phyloP scores from a whole-genome alignment of 768 basidiomycete genomes.

The Russula sp. region DNA sequence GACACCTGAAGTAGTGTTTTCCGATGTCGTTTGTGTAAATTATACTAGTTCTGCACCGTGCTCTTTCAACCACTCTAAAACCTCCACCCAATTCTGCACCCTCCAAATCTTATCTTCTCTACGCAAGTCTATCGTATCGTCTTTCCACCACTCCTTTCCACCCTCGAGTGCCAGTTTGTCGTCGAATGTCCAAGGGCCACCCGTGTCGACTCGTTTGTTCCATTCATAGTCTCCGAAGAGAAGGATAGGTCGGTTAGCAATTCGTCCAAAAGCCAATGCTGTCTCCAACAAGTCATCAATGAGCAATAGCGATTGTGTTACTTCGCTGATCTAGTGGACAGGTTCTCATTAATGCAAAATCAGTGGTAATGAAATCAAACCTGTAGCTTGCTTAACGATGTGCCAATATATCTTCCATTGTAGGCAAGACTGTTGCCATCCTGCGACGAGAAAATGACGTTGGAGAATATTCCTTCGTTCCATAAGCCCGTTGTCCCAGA shows the following conservation, averaged over 20 bases:
- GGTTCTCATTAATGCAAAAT: neutral
- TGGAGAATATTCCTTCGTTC: slow-evolving; percentile 13
- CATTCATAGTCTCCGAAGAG: slow-evolving; percentile 28
- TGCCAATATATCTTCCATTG: slow-evolving; percentile 20
- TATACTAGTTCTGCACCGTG: neutral
- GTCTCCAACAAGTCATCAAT: slow-evolving; percentile 27
- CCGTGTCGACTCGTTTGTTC: slow-evolving; percentile 25
- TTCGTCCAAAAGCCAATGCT: slow-evolving; percentile 23
- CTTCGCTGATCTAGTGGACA: slow-evolving; percentile 14
- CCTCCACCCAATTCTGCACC: slow-evolving; percentile 17
- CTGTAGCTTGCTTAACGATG: slow-evolving; percentile 22
- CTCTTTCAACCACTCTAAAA: slow-evolving; percentile 7
- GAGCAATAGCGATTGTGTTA: slow-evolving; percentile 14
- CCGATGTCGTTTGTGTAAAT: neutral
- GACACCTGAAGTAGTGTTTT: neutral
- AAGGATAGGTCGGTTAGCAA: slow-evolving; percentile 12
- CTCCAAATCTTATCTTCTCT: slow-evolving; percentile 26
- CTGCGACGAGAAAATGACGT: slow-evolving; percentile 25
- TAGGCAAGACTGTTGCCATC: neutral
- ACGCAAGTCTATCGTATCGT: slow-evolving; percentile 17
- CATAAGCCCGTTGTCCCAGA: neutral
- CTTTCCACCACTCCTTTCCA: slow-evolving; percentile 28
- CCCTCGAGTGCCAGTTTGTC: slow-evolving; percentile 22
- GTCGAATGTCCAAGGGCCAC: slow-evolving; percentile 21
- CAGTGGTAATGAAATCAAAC: neutral